Percentiles rank a stretch among this genome's conserved stretches.
These are phyloP conservation scores for Aaosphaeria pasadenensis DNA, from an alignment of 2,329 filamentous ascomycete genomes.

Conservation along the genomic window DNA sequence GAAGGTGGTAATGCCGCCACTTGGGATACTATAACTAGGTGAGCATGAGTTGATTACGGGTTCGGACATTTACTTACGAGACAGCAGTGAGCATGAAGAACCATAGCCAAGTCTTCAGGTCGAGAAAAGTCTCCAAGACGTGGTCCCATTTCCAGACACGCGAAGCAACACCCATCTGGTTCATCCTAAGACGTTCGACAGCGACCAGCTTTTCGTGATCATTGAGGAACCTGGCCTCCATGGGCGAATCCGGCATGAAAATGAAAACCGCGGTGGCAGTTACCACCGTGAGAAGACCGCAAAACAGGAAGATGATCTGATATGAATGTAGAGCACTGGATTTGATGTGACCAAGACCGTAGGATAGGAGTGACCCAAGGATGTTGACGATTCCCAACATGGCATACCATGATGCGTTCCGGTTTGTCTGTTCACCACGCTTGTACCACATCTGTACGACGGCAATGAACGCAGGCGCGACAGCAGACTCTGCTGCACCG, in stretches of 20 bases:
- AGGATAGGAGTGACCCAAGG: conserved; percentile 54
- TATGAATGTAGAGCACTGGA: conserved; percentile 40
- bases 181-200: conserved; percentile 51
- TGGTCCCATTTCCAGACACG: conserved; percentile 52
- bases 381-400: conserved; percentile 61
- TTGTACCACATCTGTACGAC: conserved; percentile 64
- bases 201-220: conserved; percentile 58
- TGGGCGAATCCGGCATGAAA: conserved; percentile 63
- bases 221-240: conserved; percentile 56
- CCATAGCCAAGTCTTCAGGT: conserved; percentile 62
- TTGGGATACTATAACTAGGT: conserved; percentile 44
- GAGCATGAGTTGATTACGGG: conserved; percentile 12
- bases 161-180: conserved; percentile 42
- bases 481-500: conserved; percentile 65
- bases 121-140: conserved; percentile 53
- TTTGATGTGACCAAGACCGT: conserved; percentile 58
- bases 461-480: conserved; percentile 38
- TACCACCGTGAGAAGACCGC: conserved; percentile 47
- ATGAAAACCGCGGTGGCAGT: conserved; percentile 50
- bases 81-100: conserved; percentile 32
- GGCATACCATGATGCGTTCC: conserved; percentile 58
- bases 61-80: conserved; percentile 4
- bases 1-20: conserved; percentile 58
- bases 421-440: conserved; percentile 56
- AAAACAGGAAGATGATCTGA: conserved; percentile 37